Percentiles rank a stretch among this genome's conserved stretches.
phyloP scores from a whole-genome alignment of 345 rosid species.

The Salix udensis region DNA sequence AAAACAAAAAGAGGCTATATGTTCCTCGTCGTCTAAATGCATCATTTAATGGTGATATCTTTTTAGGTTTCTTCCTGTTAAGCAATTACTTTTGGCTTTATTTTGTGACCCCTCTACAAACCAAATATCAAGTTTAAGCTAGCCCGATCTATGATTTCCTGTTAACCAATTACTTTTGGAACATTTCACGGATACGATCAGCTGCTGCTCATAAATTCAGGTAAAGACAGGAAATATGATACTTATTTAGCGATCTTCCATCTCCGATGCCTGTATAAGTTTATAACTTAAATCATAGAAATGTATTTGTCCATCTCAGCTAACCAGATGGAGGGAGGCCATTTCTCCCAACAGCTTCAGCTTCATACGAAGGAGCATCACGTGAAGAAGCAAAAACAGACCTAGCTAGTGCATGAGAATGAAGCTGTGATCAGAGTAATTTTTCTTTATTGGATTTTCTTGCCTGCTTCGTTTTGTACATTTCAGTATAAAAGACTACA shows the following conservation, averaged over 20 bases:
- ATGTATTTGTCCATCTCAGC: background rate
- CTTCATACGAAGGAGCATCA: background rate
- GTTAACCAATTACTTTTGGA: background rate
- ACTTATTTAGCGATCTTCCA: background rate
- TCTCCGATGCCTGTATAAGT: background rate
- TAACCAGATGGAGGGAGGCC: background rate
- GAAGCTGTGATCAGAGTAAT: background rate
- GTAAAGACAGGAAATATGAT: background rate
- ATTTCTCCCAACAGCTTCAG: background rate
- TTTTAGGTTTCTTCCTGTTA: no score
- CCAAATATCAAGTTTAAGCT: background rate
- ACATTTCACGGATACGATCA: background rate
- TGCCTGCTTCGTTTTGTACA: background rate
- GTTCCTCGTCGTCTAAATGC: background rate
- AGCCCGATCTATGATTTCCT: background rate
- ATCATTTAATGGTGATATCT: background rate
- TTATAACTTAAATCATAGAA: background rate
- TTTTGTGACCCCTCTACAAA: background rate
- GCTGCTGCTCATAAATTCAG: background rate
- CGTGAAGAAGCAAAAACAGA: background rate
- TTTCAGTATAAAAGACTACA: background rate
- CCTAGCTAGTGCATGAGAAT: background rate
- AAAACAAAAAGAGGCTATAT: background rate
- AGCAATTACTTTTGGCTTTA: background rate
- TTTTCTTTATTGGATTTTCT: background rate